A percentile compares a stretch with the other conserved stretches of the same genome.
phyloP scores from a whole-genome alignment of 2,329 filamentous ascomycete genomes.

The Cercospora canescens region DNA sequence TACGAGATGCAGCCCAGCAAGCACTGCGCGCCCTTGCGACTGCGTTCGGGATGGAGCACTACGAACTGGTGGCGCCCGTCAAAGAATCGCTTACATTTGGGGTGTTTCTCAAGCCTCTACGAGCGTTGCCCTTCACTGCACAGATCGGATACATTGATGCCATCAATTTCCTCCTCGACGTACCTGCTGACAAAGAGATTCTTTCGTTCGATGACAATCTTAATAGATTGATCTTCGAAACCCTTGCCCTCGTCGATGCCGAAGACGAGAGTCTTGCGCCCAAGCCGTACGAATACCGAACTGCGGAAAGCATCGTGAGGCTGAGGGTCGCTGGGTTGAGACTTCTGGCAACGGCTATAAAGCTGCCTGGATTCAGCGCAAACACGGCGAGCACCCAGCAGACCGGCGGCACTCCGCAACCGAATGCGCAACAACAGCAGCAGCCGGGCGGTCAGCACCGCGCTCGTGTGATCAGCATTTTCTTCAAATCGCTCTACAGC shows the following conservation, averaged over 20 bases:
- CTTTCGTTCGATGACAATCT: constrained; percentile 90
- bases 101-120: constrained; percentile 92
- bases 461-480: constrained; percentile 77
- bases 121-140: constrained; percentile 87
- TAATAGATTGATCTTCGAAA: constrained; percentile 88
- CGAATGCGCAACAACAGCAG: constrained; percentile 19
- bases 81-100: constrained; percentile 86
- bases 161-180: constrained; percentile 88
- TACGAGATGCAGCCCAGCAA: constrained; percentile 81
- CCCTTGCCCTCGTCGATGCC: constrained; percentile 88
- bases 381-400: constrained; percentile 38
- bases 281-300: constrained; percentile 92
- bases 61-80: constrained; percentile 85
- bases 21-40: constrained; percentile 80
- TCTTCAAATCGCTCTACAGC: constrained; percentile 96
- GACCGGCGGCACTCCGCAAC: constrained; percentile 11
- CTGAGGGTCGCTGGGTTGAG: constrained; percentile 91
- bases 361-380: constrained; percentile 86
- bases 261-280: constrained; percentile 88
- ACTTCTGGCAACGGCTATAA: constrained; percentile 88
- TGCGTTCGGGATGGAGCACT: constrained; percentile 74
- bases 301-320: constrained; percentile 91
- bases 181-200: constrained; percentile 73
- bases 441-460: constrained; percentile 62
- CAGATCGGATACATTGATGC: constrained; percentile 99